phyloP scores from a whole-genome alignment of 2,329 filamentous ascomycete species.

The Ophiostoma sp. region DNA sequence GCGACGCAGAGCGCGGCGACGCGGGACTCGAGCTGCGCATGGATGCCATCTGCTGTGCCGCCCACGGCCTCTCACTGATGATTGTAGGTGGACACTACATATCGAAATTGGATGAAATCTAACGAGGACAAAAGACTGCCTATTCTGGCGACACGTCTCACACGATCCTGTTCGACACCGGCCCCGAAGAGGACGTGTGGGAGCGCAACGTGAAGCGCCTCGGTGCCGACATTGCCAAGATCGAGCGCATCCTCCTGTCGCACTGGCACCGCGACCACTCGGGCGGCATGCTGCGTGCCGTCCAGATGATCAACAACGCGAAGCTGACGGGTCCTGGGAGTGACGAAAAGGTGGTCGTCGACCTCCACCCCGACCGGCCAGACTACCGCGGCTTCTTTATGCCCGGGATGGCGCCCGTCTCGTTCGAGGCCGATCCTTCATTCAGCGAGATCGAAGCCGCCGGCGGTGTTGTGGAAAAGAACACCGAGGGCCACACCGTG shows the following conservation, averaged over 20 bases:
- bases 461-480: background rate
- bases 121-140: background rate
- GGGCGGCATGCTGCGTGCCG: conserved; percentile 45
- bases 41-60: conserved; percentile 48
- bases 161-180: conserved; percentile 47
- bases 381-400: conserved; percentile 45
- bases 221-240: conserved; percentile 36
- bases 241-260: conserved; percentile 46
- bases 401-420: conserved; percentile 37
- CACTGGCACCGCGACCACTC: conserved; percentile 54
- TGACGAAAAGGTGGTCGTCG: conserved; percentile 35
- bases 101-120: background rate
- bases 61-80: conserved; percentile 49
- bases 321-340: conserved; percentile 24
- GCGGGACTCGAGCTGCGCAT: conserved; percentile 43
- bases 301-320: conserved; percentile 43
- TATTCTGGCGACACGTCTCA: background rate
- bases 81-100: conserved; percentile 35
- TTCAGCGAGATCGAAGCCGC: conserved; percentile 37
- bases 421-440: conserved; percentile 48
- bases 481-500: background rate
- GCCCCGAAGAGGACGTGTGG: conserved; percentile 48
- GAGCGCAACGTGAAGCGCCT: conserved; percentile 45
- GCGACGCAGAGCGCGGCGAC: conserved; percentile 36
- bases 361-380: conserved; percentile 49